Evolutionary conservation across 768 basidiomycete species (phyloP).

Genomic region (Gymnopilus dilepis): DNA sequence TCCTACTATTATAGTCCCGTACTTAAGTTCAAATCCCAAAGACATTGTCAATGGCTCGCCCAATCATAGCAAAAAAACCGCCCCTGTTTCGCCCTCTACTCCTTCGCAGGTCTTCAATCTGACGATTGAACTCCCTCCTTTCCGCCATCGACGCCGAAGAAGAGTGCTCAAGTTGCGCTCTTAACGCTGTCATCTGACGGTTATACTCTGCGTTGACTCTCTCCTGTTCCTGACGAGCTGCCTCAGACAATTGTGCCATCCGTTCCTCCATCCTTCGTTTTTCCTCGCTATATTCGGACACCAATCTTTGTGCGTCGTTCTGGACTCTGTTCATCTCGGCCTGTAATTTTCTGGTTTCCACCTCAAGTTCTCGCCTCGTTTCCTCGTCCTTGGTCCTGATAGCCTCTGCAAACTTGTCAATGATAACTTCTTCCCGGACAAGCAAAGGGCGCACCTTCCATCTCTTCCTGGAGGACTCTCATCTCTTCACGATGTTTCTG

Average conservation of each 20-base stretch:
- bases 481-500: slow-evolving; percentile 51
- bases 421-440: background rate
- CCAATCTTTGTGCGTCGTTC: slow-evolving; percentile 44
- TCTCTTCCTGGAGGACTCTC: slow-evolving; percentile 47
- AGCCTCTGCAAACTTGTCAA: slow-evolving; percentile 30
- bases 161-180: slow-evolving; percentile 2
- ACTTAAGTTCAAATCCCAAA: slow-evolving; percentile 15
- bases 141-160: slow-evolving; percentile 5
- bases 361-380: slow-evolving; percentile 47
- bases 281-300: slow-evolving; percentile 43
- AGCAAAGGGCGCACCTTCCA: slow-evolving; percentile 34
- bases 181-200: slow-evolving; percentile 2
- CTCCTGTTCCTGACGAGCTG: slow-evolving; percentile 13
- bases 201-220: slow-evolving; percentile 11
- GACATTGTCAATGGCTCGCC: slow-evolving; percentile 23
- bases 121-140: slow-evolving; percentile 22
- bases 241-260: slow-evolving; percentile 33
- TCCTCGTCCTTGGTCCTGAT: slow-evolving; percentile 52
- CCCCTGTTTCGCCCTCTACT: slow-evolving; percentile 24
- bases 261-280: slow-evolving; percentile 35
- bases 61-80: slow-evolving; percentile 28
- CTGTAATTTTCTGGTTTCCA: slow-evolving; percentile 47
- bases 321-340: slow-evolving; percentile 49
- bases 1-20: too few relatives aligned
- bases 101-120: slow-evolving; percentile 33